phyloP scores from a whole-genome alignment of 1,139 yeast species.

The Zygoascus sp. region DNA sequence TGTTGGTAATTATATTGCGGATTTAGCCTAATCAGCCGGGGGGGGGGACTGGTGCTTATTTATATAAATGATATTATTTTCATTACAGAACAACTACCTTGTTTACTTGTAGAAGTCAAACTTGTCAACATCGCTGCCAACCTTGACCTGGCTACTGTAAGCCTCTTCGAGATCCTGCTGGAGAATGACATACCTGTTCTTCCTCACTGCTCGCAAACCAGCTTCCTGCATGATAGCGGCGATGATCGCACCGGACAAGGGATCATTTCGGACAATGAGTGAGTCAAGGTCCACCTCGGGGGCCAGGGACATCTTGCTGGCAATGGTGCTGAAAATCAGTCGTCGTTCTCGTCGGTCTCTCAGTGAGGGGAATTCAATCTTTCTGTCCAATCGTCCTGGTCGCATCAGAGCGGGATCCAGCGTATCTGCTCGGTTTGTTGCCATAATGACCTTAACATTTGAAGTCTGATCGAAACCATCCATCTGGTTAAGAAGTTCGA shows the following conservation, averaged over 20 bases:
- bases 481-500: constrained; percentile 96
- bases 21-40: background rate
- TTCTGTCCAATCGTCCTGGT: constrained; percentile 97
- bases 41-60: background rate
- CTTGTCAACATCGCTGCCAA: constrained; percentile 93
- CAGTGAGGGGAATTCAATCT: constrained; percentile 92
- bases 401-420: constrained; percentile 95
- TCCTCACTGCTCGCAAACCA: constrained; percentile 95
- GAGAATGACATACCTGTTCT: constrained; percentile 92
- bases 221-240: constrained; percentile 99
- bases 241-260: constrained; percentile 93
- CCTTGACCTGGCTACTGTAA: constrained; percentile 91
- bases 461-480: constrained; percentile 97
- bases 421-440: constrained; percentile 97
- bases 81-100: background rate
- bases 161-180: constrained; percentile 98
- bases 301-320: constrained; percentile 95
- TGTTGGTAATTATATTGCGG: constrained; percentile 23
- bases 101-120: constrained; percentile 91
- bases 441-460: constrained; percentile 97
- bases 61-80: constrained; percentile 31
- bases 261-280: constrained; percentile 90
- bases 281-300: constrained; percentile 97
- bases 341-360: constrained; percentile 98
- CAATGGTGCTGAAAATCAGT: constrained; percentile 90